Evolutionary conservation across 148 eudicot genomes (phyloP).

Genomic region (Chenopodium album): DNA sequence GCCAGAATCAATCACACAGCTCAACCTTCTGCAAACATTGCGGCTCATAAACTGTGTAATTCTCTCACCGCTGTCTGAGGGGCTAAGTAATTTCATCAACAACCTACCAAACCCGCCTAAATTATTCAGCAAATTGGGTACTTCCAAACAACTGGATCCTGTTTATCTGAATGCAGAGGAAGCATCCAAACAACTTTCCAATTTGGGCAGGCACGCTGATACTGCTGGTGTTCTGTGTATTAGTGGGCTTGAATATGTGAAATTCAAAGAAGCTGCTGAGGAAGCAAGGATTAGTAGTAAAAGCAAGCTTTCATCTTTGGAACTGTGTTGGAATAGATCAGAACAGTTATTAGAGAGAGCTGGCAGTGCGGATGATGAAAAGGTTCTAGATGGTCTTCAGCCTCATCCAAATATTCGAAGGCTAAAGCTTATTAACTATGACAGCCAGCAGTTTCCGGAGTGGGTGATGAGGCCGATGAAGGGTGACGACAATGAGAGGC

Average conservation of each 20-base stretch:
- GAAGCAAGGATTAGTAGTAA: background rate
- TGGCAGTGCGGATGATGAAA: background rate
- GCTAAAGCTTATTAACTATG: background rate
- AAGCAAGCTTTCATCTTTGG: conserved; percentile 2
- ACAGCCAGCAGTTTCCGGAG: background rate
- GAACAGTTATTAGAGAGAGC: background rate
- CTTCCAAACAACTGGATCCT: too few relatives aligned
- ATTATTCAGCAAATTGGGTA: background rate
- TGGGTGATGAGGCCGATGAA: conserved; percentile 11
- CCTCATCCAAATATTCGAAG: conserved; percentile 1
- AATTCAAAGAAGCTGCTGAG: background rate
- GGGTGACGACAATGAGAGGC: background rate
- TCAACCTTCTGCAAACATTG: conserved; percentile 1
- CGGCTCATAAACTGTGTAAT: background rate
- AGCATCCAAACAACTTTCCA: background rate
- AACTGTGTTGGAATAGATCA: background rate
- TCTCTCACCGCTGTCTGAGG: background rate
- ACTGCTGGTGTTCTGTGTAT: conserved; percentile 2
- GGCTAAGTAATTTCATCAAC: background rate
- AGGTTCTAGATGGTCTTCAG: conserved; percentile 6
- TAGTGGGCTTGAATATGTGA: conserved; percentile 6
- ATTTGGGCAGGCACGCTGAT: background rate
- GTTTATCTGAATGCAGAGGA: background rate
- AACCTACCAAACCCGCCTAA: background rate
- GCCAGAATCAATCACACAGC: conserved; percentile 6